These are phyloP conservation scores for Phaffomyces opuntiae DNA, from an alignment of 805 yeast species.

Conservation along the genomic window DNA sequence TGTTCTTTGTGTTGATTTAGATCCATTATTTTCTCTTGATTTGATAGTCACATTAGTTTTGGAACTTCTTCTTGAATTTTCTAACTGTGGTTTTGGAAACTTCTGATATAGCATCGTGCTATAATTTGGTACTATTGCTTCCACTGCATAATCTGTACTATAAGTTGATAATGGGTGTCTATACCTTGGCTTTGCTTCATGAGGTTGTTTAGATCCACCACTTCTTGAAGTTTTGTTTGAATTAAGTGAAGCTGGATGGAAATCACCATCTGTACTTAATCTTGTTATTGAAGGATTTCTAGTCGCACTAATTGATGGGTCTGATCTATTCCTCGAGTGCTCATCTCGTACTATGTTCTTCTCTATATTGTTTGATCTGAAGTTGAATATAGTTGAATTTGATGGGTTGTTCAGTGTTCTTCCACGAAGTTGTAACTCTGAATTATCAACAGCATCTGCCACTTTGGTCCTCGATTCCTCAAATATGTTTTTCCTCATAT, in stretches of 20 bases:
- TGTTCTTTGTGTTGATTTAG: background rate
- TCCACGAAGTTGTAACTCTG: background rate
- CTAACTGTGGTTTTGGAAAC: slow-evolving; percentile 2
- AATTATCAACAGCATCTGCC: background rate
- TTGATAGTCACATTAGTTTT: too few species aligned
- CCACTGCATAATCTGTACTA: slow-evolving; percentile 9
- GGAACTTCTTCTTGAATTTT: background rate
- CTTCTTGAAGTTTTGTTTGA: background rate
- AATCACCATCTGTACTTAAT: background rate
- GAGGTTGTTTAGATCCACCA: background rate
- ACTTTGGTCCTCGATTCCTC: background rate
- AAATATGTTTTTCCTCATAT: slow-evolving; percentile 3
- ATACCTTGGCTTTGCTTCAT: slow-evolving; percentile 2
- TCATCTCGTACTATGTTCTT: slow-evolving; percentile 1
- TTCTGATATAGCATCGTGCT: slow-evolving; percentile 13
- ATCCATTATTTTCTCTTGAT: background rate
- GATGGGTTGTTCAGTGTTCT: background rate
- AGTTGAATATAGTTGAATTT: background rate
- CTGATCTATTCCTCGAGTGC: background rate
- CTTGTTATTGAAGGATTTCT: background rate
- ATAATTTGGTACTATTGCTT: slow-evolving; percentile 17
- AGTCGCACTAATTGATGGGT: background rate
- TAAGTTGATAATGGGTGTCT: slow-evolving; percentile 19
- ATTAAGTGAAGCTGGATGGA: background rate
- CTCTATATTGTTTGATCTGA: slow-evolving; percentile 2